phyloP scores from a whole-genome alignment of 495 filamentous ascomycete species.

The Penicillium cataractarum region DNA sequence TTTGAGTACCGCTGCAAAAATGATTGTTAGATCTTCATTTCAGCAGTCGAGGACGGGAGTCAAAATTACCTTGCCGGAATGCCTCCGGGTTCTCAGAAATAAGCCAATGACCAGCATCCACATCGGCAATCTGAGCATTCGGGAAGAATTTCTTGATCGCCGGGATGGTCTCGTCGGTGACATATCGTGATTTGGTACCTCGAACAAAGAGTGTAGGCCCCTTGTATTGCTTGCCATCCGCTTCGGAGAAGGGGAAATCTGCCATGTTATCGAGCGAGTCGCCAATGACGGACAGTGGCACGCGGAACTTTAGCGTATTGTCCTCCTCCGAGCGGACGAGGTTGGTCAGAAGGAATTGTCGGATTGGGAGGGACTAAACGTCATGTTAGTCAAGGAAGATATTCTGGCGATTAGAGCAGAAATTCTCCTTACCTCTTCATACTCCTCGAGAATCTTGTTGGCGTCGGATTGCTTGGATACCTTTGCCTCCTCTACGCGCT shows the following conservation, averaged over 20 bases:
- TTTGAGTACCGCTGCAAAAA: slow-evolving; percentile 42
- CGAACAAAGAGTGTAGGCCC: slow-evolving; percentile 83
- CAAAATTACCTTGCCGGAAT: slow-evolving; percentile 72
- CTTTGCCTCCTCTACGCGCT: slow-evolving; percentile 63
- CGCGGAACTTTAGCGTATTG: slow-evolving; percentile 55
- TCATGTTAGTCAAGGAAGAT: slow-evolving; percentile 13
- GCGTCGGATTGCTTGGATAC: slow-evolving; percentile 75
- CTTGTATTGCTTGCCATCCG: slow-evolving; percentile 58
- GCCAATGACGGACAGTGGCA: slow-evolving; percentile 63
- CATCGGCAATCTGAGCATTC: slow-evolving; percentile 73
- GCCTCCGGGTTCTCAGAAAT: slow-evolving; percentile 89
- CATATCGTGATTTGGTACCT: slow-evolving; percentile 81
- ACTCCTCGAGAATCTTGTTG: slow-evolving; percentile 74
- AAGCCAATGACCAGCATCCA: slow-evolving; percentile 92
- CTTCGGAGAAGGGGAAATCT: slow-evolving; percentile 79
- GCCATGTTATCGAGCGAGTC: slow-evolving; percentile 63
- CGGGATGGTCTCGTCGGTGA: slow-evolving; percentile 85
- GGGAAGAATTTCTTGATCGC: slow-evolving; percentile 91
- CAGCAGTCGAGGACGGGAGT: neutral
- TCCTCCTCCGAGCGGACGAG: slow-evolving; percentile 58
- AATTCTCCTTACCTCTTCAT: slow-evolving; percentile 62
- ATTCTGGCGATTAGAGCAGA: neutral
- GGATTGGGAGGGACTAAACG: slow-evolving; percentile 67
- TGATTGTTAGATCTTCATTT: slow-evolving; percentile 17
- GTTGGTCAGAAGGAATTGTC: slow-evolving; percentile 95